Conservation (phyloP, 139 green algal species). For the Deuterostichococcus epilithicus region DNA sequence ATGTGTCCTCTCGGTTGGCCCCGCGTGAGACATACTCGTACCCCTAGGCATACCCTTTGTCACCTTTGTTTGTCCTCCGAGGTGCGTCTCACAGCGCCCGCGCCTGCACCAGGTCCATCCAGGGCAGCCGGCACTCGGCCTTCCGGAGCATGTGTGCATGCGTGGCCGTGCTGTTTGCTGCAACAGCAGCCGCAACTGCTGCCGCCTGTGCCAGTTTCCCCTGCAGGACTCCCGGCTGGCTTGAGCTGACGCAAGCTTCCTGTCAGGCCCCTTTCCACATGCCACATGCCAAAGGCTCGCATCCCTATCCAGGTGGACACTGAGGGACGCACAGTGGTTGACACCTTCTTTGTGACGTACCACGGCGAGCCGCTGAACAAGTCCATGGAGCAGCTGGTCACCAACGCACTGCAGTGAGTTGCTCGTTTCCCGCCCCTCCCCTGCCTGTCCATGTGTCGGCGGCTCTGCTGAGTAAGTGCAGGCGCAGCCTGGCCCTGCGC, state of each 20-base stretch:
- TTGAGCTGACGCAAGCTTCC: not conserved
- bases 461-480: not conserved
- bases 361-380: conserved; percentile 81
- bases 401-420: conserved; percentile 86
- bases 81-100: not conserved
- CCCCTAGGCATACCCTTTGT: too few species aligned
- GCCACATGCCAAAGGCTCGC: too few species aligned
- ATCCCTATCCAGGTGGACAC: conserved; percentile 46
- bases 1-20: too few species aligned
- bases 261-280: too few species aligned
- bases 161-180: conserved; percentile 7
- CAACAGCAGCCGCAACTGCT: not conserved
- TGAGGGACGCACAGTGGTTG: conserved; percentile 63
- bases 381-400: conserved; percentile 82
- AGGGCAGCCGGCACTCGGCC: conserved; percentile 44
- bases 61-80: conserved; percentile 93
- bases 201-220: not conserved
- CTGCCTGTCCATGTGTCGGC: conserved; percentile 1
- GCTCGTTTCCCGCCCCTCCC: too few species aligned
- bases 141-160: not conserved
- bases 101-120: too few species aligned
- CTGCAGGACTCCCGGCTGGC: too few species aligned
- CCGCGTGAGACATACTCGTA: too few species aligned
- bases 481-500: not conserved
- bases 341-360: conserved; percentile 91